Conservation (phyloP, 805 yeast species). For the Yarrowia sp. region DNA sequence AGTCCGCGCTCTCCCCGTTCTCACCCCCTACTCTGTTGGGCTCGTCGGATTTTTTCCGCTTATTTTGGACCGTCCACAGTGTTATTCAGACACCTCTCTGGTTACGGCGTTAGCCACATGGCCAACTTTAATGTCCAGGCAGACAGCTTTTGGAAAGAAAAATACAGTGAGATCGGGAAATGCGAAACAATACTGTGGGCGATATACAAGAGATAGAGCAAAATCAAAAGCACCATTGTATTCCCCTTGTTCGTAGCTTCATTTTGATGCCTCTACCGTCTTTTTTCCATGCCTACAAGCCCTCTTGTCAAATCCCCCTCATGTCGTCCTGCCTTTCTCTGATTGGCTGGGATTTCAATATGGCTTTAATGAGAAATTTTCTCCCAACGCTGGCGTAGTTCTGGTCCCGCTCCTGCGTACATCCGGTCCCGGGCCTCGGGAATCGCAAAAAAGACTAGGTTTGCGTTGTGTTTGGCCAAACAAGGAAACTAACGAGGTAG, state of each 20-base stretch:
- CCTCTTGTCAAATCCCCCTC: too few species aligned
- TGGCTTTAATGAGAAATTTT: conserved; percentile 29
- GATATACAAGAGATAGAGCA: not conserved
- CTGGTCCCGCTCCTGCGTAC: not conserved
- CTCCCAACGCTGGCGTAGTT: not conserved
- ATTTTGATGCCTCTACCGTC: not conserved
- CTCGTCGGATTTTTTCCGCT: not conserved
- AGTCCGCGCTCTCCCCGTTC: too few species aligned
- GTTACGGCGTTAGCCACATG: conserved; percentile 31
- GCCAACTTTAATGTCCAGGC: not conserved
- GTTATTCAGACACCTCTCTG: conserved; percentile 16
- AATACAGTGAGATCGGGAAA: not conserved
- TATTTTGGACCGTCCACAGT: not conserved
- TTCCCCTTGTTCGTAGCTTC: not conserved
- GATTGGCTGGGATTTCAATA: conserved; percentile 1
- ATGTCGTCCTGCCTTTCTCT: not conserved
- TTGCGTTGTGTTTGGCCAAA: not conserved
- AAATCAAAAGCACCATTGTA: too few species aligned
- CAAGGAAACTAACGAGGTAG: conserved; percentile 28
- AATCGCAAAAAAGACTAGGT: not conserved
- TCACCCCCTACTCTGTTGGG: not conserved
- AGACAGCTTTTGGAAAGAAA: not conserved
- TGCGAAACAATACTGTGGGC: too few species aligned
- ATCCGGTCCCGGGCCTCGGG: too few species aligned
- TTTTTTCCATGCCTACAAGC: too few species aligned